A percentile compares a stretch with the other conserved stretches of the same genome.
These are phyloP conservation scores for Penicillium longicatenatum DNA, from an alignment of 495 filamentous ascomycete genomes.

Conservation along the genomic window DNA sequence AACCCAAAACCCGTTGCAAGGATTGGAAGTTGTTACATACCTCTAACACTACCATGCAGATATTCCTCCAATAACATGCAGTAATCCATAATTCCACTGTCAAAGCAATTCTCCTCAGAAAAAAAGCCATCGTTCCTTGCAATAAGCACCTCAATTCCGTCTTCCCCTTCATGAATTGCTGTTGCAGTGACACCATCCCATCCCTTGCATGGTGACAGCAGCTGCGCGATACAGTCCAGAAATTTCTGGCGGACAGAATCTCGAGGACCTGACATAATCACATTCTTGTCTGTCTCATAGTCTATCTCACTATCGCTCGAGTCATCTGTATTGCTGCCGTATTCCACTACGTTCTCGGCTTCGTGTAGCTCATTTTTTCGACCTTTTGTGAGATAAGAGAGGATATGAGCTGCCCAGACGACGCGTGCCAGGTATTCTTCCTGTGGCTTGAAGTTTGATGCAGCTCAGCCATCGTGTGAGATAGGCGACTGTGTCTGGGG, in stretches of 20 bases:
- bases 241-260: constrained; percentile 13
- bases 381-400: constrained; percentile 1
- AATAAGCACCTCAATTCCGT: constrained; percentile 11
- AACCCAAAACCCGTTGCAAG: no score
- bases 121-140: constrained; percentile 9
- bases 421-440: constrained; percentile 1
- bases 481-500: no score
- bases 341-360: not conserved
- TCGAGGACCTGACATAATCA: constrained; percentile 4
- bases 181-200: constrained; percentile 16
- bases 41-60: not conserved
- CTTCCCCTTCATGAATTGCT: constrained; percentile 9
- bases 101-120: not conserved
- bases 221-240: constrained; percentile 19
- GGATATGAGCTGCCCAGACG: constrained; percentile 11
- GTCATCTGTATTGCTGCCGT: not conserved
- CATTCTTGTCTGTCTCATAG: constrained; percentile 1
- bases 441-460: not conserved
- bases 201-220: constrained; percentile 16
- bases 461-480: no score
- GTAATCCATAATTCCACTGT: not conserved
- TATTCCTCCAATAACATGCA: not conserved
- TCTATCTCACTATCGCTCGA: not conserved
- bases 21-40: no score
- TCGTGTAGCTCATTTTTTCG: not conserved